Evolutionary conservation across 139 green algal genomes (phyloP).

Genomic region (Tetradesmus lagerheimii): DNA sequence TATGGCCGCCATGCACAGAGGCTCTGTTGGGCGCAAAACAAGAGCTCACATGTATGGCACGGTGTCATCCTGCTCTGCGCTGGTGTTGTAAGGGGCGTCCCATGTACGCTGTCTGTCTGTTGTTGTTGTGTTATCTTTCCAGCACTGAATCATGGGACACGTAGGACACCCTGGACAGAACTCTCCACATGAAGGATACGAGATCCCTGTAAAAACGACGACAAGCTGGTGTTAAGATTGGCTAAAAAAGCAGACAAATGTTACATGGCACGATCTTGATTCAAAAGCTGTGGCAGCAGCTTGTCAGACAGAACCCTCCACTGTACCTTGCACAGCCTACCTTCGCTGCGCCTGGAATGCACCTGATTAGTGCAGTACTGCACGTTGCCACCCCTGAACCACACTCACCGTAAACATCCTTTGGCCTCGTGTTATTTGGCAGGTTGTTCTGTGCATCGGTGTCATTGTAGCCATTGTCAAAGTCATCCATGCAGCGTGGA

Average conservation of each 20-base stretch:
- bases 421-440: not conserved
- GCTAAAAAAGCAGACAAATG: too few species aligned
- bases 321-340: too few species aligned
- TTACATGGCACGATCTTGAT: too few species aligned
- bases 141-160: constrained; percentile 37
- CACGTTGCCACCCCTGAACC: too few species aligned
- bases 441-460: not conserved
- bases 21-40: not conserved
- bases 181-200: constrained; percentile 16
- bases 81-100: not conserved
- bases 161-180: constrained; percentile 28
- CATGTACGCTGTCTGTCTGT: not conserved
- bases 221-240: too few species aligned
- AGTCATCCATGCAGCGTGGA: constrained; percentile 5
- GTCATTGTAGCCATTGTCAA: constrained; percentile 15
- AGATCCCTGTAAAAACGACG: not conserved
- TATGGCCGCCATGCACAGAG: not conserved
- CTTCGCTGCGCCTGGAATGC: too few species aligned
- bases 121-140: not conserved
- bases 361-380: too few species aligned
- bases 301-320: too few species aligned
- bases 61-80: constrained; percentile 18
- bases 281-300: not conserved
- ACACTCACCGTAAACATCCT: not conserved
- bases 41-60: constrained; percentile 27